Percentiles rank a stretch among this genome's conserved stretches.
phyloP scores from a whole-genome alignment of 192 early-diverging fungal genomes.

The Backusella australiensis region DNA sequence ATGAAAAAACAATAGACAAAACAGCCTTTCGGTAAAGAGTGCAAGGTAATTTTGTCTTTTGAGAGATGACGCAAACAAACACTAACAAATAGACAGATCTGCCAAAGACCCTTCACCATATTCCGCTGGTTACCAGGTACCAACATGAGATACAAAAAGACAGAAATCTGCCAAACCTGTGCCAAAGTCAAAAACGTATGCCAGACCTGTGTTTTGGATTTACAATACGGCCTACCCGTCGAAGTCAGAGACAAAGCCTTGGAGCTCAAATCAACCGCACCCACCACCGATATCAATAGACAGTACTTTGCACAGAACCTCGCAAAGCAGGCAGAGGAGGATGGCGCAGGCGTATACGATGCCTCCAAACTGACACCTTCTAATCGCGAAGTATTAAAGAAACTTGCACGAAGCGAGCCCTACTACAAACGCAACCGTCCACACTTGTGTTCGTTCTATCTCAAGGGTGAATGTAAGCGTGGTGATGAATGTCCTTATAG shows the following conservation, averaged over 20 bases:
- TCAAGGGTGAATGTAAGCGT: constrained; percentile 91
- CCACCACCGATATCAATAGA: constrained; percentile 82
- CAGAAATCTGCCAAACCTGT: constrained; percentile 96
- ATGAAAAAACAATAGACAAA: constrained; percentile 49
- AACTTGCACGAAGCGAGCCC: constrained; percentile 81
- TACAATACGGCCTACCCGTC: constrained; percentile 91
- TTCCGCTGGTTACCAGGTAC: constrained; percentile 96
- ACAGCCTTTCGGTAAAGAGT: constrained; percentile 70
- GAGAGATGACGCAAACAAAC: too few relatives aligned
- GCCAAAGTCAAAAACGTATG: constrained; percentile 99
- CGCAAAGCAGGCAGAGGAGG: constrained; percentile 54
- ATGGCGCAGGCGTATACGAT: constrained; percentile 56
- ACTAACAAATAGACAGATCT: constrained; percentile 49
- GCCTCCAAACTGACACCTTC: constrained; percentile 70
- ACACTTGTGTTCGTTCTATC: constrained; percentile 96
- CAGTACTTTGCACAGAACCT: constrained; percentile 85
- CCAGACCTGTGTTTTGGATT: constrained; percentile 94
- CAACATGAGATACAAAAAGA: constrained; percentile 97
- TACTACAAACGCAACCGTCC: constrained; percentile 89
- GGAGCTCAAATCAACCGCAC: constrained; percentile 72
- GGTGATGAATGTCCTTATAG: constrained; percentile 94
- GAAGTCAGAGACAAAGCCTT: constrained; percentile 92
- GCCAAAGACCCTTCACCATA: constrained; percentile 88
- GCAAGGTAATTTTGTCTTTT: constrained; percentile 50
- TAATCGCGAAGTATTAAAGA: constrained; percentile 72